A percentile compares a stretch with the other conserved stretches of the same genome.
Conservation (phyloP, 306 rosid species). For the Quercus engelmannii region DNA sequence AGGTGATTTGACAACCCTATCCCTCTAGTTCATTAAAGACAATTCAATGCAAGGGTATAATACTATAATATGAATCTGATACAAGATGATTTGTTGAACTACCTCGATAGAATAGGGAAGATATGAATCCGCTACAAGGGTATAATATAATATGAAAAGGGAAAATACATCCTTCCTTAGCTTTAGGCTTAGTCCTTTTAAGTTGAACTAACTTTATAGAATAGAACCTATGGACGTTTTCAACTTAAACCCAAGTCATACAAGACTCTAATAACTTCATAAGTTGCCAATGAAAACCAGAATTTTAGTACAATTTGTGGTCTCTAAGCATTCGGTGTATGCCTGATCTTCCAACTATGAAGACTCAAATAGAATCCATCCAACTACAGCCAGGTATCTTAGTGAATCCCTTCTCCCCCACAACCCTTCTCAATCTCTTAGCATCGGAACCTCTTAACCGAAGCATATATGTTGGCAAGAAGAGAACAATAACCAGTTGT, state of each 20-base stretch:
- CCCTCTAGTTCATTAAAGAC: too few species aligned
- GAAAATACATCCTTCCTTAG: not conserved
- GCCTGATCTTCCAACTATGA: not conserved
- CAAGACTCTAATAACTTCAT: not conserved
- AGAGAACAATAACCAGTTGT: conserved; percentile 48
- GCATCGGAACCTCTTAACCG: conserved; percentile 49
- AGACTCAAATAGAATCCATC: conserved; percentile 27
- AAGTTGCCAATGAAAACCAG: not conserved
- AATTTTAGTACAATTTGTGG: not conserved
- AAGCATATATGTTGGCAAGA: conserved; percentile 55
- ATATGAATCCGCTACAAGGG: too few species aligned
- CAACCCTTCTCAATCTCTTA: conserved; percentile 32
- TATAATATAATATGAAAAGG: too few species aligned
- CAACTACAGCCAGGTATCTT: conserved; percentile 64
- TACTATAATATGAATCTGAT: too few species aligned
- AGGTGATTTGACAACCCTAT: too few species aligned
- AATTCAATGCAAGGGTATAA: too few species aligned
- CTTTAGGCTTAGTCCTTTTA: not conserved
- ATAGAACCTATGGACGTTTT: not conserved
- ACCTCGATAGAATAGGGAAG: too few species aligned
- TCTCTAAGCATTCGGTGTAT: not conserved
- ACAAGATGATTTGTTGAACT: too few species aligned
- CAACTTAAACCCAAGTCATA: not conserved
- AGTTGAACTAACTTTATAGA: not conserved
- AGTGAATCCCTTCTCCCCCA: conserved; percentile 31